phyloP scores from a whole-genome alignment of 345 rosid species.

The Hibiscus trionum region DNA sequence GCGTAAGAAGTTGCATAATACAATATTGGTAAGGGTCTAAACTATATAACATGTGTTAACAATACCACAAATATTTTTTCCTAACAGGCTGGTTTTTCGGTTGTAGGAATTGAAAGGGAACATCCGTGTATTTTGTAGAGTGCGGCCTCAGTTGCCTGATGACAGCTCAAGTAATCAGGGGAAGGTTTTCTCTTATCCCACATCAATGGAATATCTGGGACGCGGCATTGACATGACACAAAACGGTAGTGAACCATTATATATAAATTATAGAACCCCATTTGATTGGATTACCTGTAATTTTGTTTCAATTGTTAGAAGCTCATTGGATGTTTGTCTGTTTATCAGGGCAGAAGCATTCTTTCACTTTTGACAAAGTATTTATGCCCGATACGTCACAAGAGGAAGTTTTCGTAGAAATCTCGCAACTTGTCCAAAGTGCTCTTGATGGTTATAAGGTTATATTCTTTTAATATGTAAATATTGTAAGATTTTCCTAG shows the following conservation, averaged over 20 bases:
- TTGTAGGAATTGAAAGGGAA: constrained; percentile 91
- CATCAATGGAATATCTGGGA: constrained; percentile 68
- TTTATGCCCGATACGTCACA: constrained; percentile 67
- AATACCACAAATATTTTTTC: background rate
- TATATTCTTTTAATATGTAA: constrained; percentile 9
- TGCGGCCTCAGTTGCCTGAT: constrained; percentile 73
- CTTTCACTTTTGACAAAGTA: constrained; percentile 82
- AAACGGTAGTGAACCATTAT: constrained; percentile 41
- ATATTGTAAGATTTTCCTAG: background rate
- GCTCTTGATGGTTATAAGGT: constrained; percentile 99
- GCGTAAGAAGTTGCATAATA: constrained; percentile 89
- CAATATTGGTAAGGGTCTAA: constrained; percentile 61
- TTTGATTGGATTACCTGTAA: background rate
- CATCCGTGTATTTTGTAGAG: constrained; percentile 97
- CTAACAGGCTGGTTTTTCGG: constrained; percentile 15
- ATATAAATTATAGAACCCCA: background rate
- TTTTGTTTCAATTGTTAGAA: background rate
- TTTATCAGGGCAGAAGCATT: constrained; percentile 68
- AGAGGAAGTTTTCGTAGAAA: constrained; percentile 84
- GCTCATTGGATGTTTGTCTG: constrained; percentile 10
- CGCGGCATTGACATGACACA: constrained; percentile 68
- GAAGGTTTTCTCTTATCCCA: constrained; percentile 56
- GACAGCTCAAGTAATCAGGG: constrained; percentile 51
- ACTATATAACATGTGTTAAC: background rate
- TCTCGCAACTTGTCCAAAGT: constrained; percentile 96